A percentile compares a stretch with the other conserved stretches of the same genome.
These are phyloP conservation scores for Xerocomus brunneocitrinus DNA, from an alignment of 768 basidiomycete genomes.

Conservation along the genomic window DNA sequence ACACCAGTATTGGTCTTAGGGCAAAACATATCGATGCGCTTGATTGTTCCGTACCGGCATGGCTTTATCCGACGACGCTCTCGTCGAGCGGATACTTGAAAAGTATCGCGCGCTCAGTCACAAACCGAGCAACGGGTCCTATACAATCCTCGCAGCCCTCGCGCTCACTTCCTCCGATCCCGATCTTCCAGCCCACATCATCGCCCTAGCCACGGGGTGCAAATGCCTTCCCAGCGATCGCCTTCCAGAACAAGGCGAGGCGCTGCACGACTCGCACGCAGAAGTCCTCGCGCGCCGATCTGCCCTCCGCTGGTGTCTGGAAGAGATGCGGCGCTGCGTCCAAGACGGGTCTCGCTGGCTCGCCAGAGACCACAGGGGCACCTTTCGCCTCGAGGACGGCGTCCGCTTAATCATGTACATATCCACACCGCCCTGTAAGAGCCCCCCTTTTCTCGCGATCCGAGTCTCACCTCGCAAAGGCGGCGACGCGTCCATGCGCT, in stretches of 20 bases:
- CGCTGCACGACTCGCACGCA: constrained; percentile 86
- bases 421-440: constrained; percentile 60
- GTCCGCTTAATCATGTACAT: constrained; percentile 68
- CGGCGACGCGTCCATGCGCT: constrained; percentile 84
- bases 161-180: constrained; percentile 41
- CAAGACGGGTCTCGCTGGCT: constrained; percentile 48
- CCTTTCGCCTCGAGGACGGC: constrained; percentile 42
- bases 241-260: constrained; percentile 67
- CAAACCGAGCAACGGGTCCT: constrained; percentile 51
- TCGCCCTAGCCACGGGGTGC: constrained; percentile 77
- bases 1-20: too few species aligned
- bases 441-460: constrained; percentile 33
- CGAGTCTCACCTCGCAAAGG: constrained; percentile 40
- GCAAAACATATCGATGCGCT: too few species aligned
- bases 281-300: constrained; percentile 86
- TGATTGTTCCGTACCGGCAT: too few species aligned
- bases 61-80: constrained; percentile 7
- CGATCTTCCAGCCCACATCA: constrained; percentile 39
- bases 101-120: constrained; percentile 45
- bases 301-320: constrained; percentile 72
- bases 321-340: constrained; percentile 46
- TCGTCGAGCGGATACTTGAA: constrained; percentile 38
- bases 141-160: constrained; percentile 57
- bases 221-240: constrained; percentile 72
- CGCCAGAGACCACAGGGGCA: constrained; percentile 30